A percentile compares a stretch with the other conserved stretches of the same genome.
phyloP scores from a whole-genome alignment of 225 moss, liverwort and hornwort genomes.

The Climacium dendroides region DNA sequence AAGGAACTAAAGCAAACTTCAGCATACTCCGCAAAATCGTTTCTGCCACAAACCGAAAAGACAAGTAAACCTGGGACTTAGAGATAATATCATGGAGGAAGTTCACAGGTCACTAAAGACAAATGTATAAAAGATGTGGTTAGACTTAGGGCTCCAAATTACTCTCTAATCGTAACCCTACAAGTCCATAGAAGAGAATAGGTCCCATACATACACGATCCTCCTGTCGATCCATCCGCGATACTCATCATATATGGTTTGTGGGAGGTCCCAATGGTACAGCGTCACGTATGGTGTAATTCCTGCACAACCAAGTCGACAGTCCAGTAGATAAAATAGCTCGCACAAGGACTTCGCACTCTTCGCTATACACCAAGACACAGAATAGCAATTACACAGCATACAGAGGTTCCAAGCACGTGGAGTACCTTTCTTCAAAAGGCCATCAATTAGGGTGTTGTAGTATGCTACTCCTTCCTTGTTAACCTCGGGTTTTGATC shows the following conservation, averaged over 20 bases:
- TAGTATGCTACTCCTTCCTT: conserved; percentile 75
- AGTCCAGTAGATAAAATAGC: background rate
- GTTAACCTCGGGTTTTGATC: conserved; percentile 37
- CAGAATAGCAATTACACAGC: background rate
- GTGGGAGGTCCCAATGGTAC: conserved; percentile 97
- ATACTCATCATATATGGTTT: conserved; percentile 38
- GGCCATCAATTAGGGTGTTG: conserved; percentile 62
- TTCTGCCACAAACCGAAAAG: conserved; percentile 28
- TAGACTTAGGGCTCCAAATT: background rate
- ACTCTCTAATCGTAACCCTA: background rate
- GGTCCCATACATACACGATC: conserved; percentile 48
- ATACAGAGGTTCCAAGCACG: background rate
- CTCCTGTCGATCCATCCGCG: conserved; percentile 57
- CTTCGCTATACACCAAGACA: background rate
- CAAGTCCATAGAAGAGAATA: background rate
- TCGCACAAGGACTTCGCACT: background rate
- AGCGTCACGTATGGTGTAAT: conserved; percentile 66
- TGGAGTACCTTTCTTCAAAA: conserved; percentile 55
- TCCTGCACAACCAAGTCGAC: conserved; percentile 27
- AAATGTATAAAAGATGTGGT: background rate
- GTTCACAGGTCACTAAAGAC: background rate
- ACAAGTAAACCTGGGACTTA: background rate
- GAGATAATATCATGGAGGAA: background rate
- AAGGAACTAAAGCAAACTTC: conserved; percentile 68
- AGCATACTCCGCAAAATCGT: conserved; percentile 54